Conservation (phyloP, 2,329 filamentous ascomycete species). For the Colletotrichum sp. region DNA sequence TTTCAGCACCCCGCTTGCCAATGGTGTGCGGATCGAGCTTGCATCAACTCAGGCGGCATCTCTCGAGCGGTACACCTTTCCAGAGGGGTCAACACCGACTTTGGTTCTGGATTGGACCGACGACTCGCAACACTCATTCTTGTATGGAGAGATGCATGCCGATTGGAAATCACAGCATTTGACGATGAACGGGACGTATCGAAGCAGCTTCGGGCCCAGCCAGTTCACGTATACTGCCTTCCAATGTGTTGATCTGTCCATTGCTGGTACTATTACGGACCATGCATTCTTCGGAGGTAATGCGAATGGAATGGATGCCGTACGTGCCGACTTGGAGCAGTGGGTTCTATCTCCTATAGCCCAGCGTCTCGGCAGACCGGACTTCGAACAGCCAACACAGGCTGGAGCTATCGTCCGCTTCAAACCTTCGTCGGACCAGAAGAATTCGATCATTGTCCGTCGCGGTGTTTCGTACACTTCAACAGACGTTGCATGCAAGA, state of each 20-base stretch:
- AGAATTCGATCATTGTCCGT: not conserved
- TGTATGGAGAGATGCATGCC: not conserved
- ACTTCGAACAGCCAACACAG: not conserved
- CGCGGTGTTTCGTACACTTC: not conserved
- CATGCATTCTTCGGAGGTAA: not conserved
- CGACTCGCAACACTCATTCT: not conserved
- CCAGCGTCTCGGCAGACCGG: not conserved
- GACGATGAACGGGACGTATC: not conserved
- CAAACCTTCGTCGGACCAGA: not conserved
- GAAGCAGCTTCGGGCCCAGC: not conserved
- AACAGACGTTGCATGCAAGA: not conserved
- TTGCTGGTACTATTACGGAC: not conserved
- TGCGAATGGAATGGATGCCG: not conserved
- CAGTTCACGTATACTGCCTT: not conserved
- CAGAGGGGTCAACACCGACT: not conserved
- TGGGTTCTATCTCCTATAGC: not conserved
- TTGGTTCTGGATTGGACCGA: not conserved
- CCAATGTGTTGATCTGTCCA: not conserved
- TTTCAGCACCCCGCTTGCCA: not conserved
- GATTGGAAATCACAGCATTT: not conserved
- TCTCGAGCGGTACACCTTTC: not conserved
- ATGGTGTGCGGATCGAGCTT: not conserved
- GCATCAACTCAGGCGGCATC: not conserved
- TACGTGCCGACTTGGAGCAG: not conserved
- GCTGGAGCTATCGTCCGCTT: not conserved